Evolutionary conservation across 2,329 filamentous ascomycete species (phyloP), one percentile per base, ranked within the genome.

Genomic region (Colletotrichum filicis): DNA sequence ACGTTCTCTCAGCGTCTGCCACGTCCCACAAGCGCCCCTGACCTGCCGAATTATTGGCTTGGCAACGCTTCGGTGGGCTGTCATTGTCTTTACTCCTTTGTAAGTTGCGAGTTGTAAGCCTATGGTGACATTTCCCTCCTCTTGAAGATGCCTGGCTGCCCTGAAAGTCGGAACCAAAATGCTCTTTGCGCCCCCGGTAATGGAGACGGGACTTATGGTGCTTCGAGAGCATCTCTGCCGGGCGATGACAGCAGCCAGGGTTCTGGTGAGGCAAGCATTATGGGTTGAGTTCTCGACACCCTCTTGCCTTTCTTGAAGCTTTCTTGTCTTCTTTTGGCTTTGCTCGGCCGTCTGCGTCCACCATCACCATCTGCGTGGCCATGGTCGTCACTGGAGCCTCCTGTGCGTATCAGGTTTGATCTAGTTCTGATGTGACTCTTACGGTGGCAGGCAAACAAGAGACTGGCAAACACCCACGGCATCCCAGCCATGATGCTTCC

Each of bases 21-120:
- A 73, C 71, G 71, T 73, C 60, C 67, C 61, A 63, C 52, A 55
- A 24, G 19, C 32, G 46, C 66, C 71, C 61, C 60, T 73, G 49
- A 16, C 46, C 71, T 70, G 71, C 71, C 71, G 71, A 22, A 49
- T 61, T 73, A 73, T 73, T 71, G 71, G 66, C 71, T 73, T 73
- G 71, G 71, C 66, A 53, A 60, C 12, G 24, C n/a, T 46, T 61
- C 56, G 53, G 24, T 22, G 42, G 42, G 42, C 42, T 49, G 19
- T 49, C 42, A 5, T 49, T 49, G 42, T 49, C 19, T 19, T 19
- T 12, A 12, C 37, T 42, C 5, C 16, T 14, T 8, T 52, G 42
- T 22, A 35, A 59, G 42, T 63, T 55, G 19, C n/a, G 37, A 55
- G 28, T 37, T 32, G 28, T 30, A 24, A 42, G 69, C 37, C 52